Evolutionary conservation across 257 asterid genomes (phyloP).

Genomic region (Sherardia arvensis): DNA sequence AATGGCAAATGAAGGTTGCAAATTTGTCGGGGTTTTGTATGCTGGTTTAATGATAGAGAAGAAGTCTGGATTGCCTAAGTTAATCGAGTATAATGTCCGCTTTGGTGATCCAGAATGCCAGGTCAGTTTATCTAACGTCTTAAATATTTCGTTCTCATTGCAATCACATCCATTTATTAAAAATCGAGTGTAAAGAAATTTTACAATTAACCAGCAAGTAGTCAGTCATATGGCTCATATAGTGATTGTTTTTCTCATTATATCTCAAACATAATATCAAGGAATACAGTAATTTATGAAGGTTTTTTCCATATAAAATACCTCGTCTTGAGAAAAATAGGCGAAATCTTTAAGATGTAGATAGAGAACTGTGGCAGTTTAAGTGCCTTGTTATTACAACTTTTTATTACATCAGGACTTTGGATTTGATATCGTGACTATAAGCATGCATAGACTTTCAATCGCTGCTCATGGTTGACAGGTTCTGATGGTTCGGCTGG

Average conservation of each 20-base stretch:
- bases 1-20: slow-evolving; percentile 89
- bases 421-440: background rate
- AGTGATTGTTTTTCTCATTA: no score
- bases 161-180: no score
- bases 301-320: no score
- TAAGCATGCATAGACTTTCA: background rate
- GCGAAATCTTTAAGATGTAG: background rate
- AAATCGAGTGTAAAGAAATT: no score
- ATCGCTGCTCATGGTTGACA: slow-evolving; percentile 11
- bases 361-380: background rate
- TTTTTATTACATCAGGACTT: background rate
- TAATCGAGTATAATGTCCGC: slow-evolving; percentile 94
- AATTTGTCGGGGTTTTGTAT: slow-evolving; percentile 82
- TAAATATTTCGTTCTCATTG: background rate
- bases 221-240: no score
- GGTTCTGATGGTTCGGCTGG: slow-evolving; percentile 88
- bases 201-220: no score
- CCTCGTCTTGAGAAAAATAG: no score
- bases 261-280: no score
- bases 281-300: no score
- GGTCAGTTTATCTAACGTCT: slow-evolving; percentile 35
- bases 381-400: background rate
- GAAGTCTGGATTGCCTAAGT: slow-evolving; percentile 73
- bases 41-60: slow-evolving; percentile 96
- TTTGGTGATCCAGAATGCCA: slow-evolving; percentile 98